Evolutionary conservation across 768 basidiomycete species (phyloP), one percentile per base, ranked within the genome.

Genomic region (Leucocoprinus leucothites): DNA sequence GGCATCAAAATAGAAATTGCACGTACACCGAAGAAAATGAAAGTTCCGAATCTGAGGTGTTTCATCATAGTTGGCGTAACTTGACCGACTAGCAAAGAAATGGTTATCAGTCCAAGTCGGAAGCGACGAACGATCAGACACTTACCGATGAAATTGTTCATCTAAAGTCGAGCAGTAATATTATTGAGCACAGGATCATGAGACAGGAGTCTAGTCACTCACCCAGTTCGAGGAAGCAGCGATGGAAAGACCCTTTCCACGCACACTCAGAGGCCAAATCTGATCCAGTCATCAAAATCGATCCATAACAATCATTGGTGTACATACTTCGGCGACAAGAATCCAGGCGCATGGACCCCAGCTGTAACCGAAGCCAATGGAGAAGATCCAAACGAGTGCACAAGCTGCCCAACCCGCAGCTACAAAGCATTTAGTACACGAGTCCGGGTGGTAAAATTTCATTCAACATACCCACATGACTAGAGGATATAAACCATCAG

Each of bases 341-440:
- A 90, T 87, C 88, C 89, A 91, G 9, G 85, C 76, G 62, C 85
- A 86, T 11, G 87, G 86, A 71, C 84, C 88, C 89, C 88, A 91
- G 54, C 82, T 85, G 62, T 87, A 89, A 44, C 88, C 88, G 62
- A 88, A 89, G 3, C 80, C 85, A 16, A 86, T 81, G 19, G 89
- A 80, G 65, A 89, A 90, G 48, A 89, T 69, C 86, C 89, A 91
- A 25, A 91, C 82, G 56, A 87, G 72, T 3, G 69, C 79, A 57
- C 85, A 87, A 0, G 86, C 86, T 18, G 67, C 84, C 85, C 88
- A 91, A 6, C 88, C 89, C 31, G 88, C 87, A 59, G 77, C 82
- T 76, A 61, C 21, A 47, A 26, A 26, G 41, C 7, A 44, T 13
- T n/a, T 14, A 38, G 7, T 18, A 44, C 16, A 4, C 36, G 19